Percentiles rank a stretch among this genome's conserved stretches.
Evolutionary conservation across 805 yeast genomes (phyloP).

Genomic region (Cephaloascus fragrans): DNA sequence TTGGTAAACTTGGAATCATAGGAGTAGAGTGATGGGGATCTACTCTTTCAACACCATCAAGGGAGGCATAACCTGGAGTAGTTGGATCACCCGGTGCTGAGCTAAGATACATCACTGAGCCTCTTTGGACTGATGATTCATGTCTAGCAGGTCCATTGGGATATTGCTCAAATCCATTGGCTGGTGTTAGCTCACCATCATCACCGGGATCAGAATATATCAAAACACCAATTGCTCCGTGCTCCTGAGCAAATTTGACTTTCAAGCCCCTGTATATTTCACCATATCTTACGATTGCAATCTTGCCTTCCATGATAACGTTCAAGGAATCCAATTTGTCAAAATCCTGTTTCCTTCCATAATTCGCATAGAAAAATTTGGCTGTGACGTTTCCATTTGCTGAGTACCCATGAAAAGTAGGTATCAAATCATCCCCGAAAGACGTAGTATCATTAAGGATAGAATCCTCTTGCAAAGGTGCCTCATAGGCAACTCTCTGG

Average conservation of each 20-base stretch:
- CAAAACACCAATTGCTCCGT: slow-evolving; percentile 58
- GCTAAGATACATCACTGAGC: slow-evolving; percentile 58
- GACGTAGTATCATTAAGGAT: slow-evolving; percentile 40
- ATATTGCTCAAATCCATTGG: slow-evolving; percentile 53
- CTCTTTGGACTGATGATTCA: slow-evolving; percentile 69
- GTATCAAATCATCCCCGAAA: slow-evolving; percentile 36
- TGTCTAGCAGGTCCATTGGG: slow-evolving; percentile 74
- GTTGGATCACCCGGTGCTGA: slow-evolving; percentile 70
- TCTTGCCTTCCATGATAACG: slow-evolving; percentile 43
- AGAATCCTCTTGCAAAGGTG: slow-evolving; percentile 44
- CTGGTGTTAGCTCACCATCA: slow-evolving; percentile 39
- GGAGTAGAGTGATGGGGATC: slow-evolving; percentile 48
- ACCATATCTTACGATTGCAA: slow-evolving; percentile 64
- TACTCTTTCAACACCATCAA: slow-evolving; percentile 35
- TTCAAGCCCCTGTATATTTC: slow-evolving; percentile 61
- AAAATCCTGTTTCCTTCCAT: slow-evolving; percentile 57
- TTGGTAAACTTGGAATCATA: slow-evolving; percentile 61
- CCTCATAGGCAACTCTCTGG: slow-evolving; percentile 30
- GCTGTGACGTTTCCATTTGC: slow-evolving; percentile 71
- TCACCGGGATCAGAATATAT: slow-evolving; percentile 67
- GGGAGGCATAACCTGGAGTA: slow-evolving; percentile 59
- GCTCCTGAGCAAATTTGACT: slow-evolving; percentile 66
- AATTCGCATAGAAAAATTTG: slow-evolving; percentile 55
- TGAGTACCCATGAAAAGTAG: slow-evolving; percentile 70
- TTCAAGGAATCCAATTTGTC: slow-evolving; percentile 33